These are phyloP conservation scores for Thermochaetoides thermophila DNA, from an alignment of 495 filamentous ascomycete species.

Conservation along the genomic window DNA sequence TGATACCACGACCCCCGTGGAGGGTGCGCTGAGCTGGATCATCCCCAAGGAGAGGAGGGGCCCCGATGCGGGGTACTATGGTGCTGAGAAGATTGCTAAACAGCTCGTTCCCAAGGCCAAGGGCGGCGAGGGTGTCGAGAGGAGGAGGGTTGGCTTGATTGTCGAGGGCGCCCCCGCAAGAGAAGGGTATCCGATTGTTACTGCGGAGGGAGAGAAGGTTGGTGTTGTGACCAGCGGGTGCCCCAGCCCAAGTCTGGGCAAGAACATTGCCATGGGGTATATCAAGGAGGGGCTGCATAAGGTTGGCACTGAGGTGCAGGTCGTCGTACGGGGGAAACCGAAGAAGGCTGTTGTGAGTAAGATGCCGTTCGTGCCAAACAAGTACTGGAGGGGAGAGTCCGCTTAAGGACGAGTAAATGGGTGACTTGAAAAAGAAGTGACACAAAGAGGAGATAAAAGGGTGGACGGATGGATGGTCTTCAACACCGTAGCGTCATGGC, in stretches of 20 bases:
- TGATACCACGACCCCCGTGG: slow-evolving; percentile 75
- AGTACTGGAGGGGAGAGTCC: slow-evolving; percentile 44
- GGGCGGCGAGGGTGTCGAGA: slow-evolving; percentile 47
- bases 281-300: slow-evolving; percentile 71
- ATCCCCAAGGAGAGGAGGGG: slow-evolving; percentile 61
- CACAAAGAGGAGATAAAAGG: neutral
- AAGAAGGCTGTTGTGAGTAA: slow-evolving; percentile 68
- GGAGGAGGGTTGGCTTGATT: slow-evolving; percentile 66
- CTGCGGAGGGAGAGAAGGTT: slow-evolving; percentile 32
- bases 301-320: slow-evolving; percentile 67
- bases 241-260: slow-evolving; percentile 69
- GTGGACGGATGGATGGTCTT: neutral
- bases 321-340: slow-evolving; percentile 67
- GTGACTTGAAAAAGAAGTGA: no score
- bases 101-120: slow-evolving; percentile 57
- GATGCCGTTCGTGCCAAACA: slow-evolving; percentile 86
- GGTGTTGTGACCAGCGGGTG: slow-evolving; percentile 73
- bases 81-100: slow-evolving; percentile 51
- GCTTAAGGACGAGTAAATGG: no score
- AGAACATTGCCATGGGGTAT: slow-evolving; percentile 95
- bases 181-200: slow-evolving; percentile 70
- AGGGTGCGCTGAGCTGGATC: slow-evolving; percentile 73
- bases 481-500: no score
- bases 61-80: slow-evolving; percentile 52
- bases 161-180: slow-evolving; percentile 80